phyloP scores from a whole-genome alignment of 371 early-diverging fungal genomes.

The Zopfochytrium polystomum region DNA sequence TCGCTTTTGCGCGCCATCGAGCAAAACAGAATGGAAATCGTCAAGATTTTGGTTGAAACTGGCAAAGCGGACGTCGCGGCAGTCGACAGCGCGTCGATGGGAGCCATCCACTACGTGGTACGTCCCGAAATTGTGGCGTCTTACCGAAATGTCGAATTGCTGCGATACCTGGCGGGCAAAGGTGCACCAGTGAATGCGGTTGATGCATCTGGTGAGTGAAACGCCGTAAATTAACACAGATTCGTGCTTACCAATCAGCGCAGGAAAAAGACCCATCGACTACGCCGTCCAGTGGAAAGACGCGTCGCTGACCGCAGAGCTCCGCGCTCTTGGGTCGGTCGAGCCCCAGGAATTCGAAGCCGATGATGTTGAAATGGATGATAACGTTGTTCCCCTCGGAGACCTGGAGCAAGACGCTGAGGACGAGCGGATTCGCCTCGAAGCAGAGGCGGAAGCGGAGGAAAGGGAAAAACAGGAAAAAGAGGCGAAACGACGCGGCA shows the following conservation, averaged over 20 bases:
- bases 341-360: too few species aligned
- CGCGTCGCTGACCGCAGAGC: too few species aligned
- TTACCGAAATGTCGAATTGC: constrained; percentile 41
- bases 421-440: constrained; percentile 34
- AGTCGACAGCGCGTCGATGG: constrained; percentile 43
- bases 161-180: constrained; percentile 27
- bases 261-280: constrained; percentile 24
- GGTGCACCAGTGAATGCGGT: constrained; percentile 15
- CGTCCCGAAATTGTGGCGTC: constrained; percentile 28
- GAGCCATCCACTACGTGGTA: constrained; percentile 39
- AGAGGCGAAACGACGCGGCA: constrained; percentile 11
- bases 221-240: too few species aligned
- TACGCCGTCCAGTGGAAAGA: constrained; percentile 12
- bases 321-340: too few species aligned
- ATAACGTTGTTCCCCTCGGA: too few species aligned
- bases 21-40: constrained; percentile 32
- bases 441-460: constrained; percentile 25
- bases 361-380: too few species aligned
- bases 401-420: constrained; percentile 45
- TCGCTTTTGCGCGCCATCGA: constrained; percentile 47
- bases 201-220: constrained; percentile 7
- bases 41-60: constrained; percentile 12
- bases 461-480: constrained; percentile 8
- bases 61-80: constrained; percentile 32
- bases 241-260: too few species aligned